Evolutionary conservation across 2,329 filamentous ascomycete genomes (phyloP).

Genomic region (Elsinoe australis): DNA sequence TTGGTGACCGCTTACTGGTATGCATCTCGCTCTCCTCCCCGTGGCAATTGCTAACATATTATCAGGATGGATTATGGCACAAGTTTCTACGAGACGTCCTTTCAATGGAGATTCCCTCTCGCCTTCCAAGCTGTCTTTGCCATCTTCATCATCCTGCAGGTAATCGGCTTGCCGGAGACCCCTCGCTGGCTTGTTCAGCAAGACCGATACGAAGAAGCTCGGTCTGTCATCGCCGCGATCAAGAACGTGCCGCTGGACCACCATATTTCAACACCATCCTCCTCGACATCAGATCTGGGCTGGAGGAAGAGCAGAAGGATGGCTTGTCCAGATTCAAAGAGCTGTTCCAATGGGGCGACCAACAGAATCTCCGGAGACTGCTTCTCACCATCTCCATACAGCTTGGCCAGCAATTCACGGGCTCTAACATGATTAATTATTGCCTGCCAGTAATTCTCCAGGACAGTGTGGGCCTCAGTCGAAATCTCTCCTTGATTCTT

Average conservation of each 20-base stretch:
- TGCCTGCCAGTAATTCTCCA: slow-evolving; percentile 1
- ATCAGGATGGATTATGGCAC: slow-evolving; percentile 43
- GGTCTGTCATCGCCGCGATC: slow-evolving; percentile 21
- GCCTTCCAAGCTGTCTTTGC: slow-evolving; percentile 40
- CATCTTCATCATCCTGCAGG: slow-evolving; percentile 36
- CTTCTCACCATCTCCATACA: background rate
- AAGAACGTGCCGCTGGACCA: slow-evolving; percentile 14
- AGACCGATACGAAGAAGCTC: slow-evolving; percentile 22
- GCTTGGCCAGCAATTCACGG: background rate
- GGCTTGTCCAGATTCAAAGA: slow-evolving; percentile 12
- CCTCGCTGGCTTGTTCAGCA: slow-evolving; percentile 33
- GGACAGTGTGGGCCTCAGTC: background rate
- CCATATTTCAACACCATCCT: slow-evolving; percentile 16
- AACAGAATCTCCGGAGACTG: slow-evolving; percentile 14
- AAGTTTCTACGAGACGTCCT: slow-evolving; percentile 16
- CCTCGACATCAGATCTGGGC: background rate
- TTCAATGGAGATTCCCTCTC: slow-evolving; percentile 32
- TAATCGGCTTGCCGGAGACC: slow-evolving; percentile 40
- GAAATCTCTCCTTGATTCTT: background rate
- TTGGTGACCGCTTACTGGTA: slow-evolving; percentile 46
- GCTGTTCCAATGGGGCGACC: slow-evolving; percentile 19
- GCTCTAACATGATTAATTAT: background rate
- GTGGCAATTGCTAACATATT: background rate
- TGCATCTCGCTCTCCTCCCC: slow-evolving; percentile 30
- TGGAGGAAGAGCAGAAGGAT: slow-evolving; percentile 18